phyloP scores from a whole-genome alignment of 306 rosid genomes.

The Rosa persica region DNA sequence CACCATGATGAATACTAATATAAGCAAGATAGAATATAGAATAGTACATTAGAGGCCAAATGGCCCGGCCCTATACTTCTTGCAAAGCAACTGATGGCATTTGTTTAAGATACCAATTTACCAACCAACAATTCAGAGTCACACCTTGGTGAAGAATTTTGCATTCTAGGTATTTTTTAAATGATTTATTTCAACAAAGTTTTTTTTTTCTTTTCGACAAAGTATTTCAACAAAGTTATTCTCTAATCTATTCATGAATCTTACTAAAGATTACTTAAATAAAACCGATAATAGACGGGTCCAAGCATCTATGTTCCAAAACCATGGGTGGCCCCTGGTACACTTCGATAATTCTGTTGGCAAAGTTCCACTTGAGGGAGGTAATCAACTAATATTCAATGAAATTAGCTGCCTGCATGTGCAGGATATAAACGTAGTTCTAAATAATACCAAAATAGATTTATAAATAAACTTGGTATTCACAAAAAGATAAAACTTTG shows the following conservation, averaged over 20 bases:
- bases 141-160: background rate
- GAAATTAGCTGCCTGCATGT: background rate
- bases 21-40: no score
- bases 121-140: background rate
- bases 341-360: conserved; percentile 13
- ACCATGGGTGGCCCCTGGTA: conserved; percentile 24
- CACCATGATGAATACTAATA: no score
- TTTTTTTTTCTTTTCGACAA: no score
- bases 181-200: background rate
- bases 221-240: background rate
- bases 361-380: conserved; percentile 13
- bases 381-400: background rate
- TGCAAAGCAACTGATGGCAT: no score
- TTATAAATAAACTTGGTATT: background rate
- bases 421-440: background rate
- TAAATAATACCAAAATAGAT: background rate
- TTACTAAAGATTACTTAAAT: background rate
- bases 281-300: background rate
- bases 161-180: background rate
- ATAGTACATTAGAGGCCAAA: no score
- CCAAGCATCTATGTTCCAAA: conserved; percentile 14
- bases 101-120: background rate
- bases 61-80: no score
- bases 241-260: background rate
- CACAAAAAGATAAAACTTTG: background rate